Evolutionary conservation across 228 moss, liverwort and hornwort genomes (phyloP), one percentile per base, ranked within the genome.

Genomic region (Sphagnum magellanicum): DNA sequence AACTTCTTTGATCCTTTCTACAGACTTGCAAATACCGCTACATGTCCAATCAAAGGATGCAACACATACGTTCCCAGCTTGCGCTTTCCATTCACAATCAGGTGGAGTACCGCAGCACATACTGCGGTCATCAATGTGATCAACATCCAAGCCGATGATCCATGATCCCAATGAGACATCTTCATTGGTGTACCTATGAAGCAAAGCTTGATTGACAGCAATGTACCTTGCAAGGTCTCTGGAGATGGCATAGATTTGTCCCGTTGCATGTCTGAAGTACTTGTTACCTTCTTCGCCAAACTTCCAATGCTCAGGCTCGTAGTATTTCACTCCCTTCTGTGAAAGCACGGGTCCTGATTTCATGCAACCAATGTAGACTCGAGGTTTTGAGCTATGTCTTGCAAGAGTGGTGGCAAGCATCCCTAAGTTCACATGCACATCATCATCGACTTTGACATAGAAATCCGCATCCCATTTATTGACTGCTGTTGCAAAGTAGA

Each of bases 21-120:
- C 93, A 0, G 97, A 93, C 60, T 93, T 93, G 77, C 97, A 97
- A 67, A 97, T 92, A 6, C 97, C 97, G 70, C 97, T 97, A 76
- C 97, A 97, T 48, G 90, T 85, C 97, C 97, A 97, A 79, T 97
- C 97, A 70, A 97, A 97, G 48, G 97, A 93, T 48, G 97, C 91
- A 60, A 93, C 97, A 63, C 97, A 97, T 32, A 97, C 90, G 61
- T 93, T 97, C 12, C 93, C 97, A 47, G 91, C 93, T 73, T 90
- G 93, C 10, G 97, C 97, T 76, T 97, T 97, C 97, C 97, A 97
- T 66, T 97, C 97, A 73, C 97, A 97, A 72, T 97, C 97, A 52
- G 97, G 97, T 13, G 97, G 91, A 53, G 93, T 97, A 48, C 97
- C 97, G 71, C 97, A 97, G 82, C 97, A 97, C 90, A 97, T 93